Evolutionary conservation across 1,284 basidiomycete genomes (phyloP).

Genomic region (Ganoderma meredithae): DNA sequence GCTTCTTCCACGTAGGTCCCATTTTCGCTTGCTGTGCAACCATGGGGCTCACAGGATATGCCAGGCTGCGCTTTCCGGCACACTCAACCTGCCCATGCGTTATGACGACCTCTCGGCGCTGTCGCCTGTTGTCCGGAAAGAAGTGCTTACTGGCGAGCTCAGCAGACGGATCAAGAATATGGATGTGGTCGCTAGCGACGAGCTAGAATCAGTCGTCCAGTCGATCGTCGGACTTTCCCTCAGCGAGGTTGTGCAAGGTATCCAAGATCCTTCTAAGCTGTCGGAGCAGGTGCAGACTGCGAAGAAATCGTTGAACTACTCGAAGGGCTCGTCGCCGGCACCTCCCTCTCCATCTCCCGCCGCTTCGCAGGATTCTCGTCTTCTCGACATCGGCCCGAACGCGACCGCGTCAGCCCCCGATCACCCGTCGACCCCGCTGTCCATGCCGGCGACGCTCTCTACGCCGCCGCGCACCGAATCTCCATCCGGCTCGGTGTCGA

Average conservation of each 20-base stretch:
- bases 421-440: conserved; percentile 83
- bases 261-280: conserved; percentile 74
- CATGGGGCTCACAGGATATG: conserved; percentile 10
- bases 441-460: conserved; percentile 71
- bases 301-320: conserved; percentile 47
- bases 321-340: conserved; percentile 46
- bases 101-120: conserved; percentile 83
- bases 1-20: conserved; percentile 75
- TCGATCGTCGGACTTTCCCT: conserved; percentile 72
- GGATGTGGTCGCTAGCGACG: conserved; percentile 56
- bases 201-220: conserved; percentile 73
- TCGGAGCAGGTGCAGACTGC: conserved; percentile 65
- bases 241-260: conserved; percentile 75
- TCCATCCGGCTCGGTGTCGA: conserved; percentile 72
- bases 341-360: conserved; percentile 57
- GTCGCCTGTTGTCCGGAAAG: conserved; percentile 84
- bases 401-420: conserved; percentile 84
- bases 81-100: conserved; percentile 78
- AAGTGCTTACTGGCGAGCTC: conserved; percentile 84
- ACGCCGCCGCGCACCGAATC: conserved; percentile 84
- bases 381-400: conserved; percentile 65
- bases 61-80: conserved; percentile 80
- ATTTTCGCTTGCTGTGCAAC: conserved; percentile 1
- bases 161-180: conserved; percentile 73
- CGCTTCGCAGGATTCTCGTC: conserved; percentile 68